A percentile compares a stretch with the other conserved stretches of the same genome.
Conservation (phyloP, 768 basidiomycete species). For the Amanita subjunquillea region DNA sequence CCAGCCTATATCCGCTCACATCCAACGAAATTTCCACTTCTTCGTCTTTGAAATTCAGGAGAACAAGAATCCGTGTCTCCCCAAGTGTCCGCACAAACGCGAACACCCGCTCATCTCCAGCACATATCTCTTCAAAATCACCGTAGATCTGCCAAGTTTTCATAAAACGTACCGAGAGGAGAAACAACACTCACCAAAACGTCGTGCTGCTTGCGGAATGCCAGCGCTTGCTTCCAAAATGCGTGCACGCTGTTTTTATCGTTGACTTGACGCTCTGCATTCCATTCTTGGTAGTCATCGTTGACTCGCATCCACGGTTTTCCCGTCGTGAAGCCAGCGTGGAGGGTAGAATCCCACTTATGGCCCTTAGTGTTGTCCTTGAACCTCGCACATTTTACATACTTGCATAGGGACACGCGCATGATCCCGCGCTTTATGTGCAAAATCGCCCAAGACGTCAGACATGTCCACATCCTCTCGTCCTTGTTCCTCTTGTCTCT, state of each 20-base stretch:
- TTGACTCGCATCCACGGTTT: slow-evolving; percentile 71
- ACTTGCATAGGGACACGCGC: slow-evolving; percentile 63
- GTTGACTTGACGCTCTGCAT: slow-evolving; percentile 34
- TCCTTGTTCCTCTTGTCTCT: slow-evolving; percentile 23
- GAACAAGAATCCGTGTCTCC: slow-evolving; percentile 24
- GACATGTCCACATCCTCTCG: slow-evolving; percentile 44
- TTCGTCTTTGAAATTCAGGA: slow-evolving; percentile 36
- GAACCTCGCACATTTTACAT: slow-evolving; percentile 3
- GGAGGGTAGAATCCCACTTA: slow-evolving; percentile 44
- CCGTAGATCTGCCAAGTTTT: slow-evolving; percentile 41
- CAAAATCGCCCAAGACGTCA: slow-evolving; percentile 46
- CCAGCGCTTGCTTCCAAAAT: slow-evolving; percentile 53
- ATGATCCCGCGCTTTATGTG: slow-evolving; percentile 62
- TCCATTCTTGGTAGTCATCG: slow-evolving; percentile 55
- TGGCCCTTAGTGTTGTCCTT: not conserved
- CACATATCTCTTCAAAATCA: slow-evolving; percentile 39
- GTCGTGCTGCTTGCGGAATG: slow-evolving; percentile 39
- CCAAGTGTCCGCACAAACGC: slow-evolving; percentile 38
- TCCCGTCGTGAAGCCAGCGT: slow-evolving; percentile 58
- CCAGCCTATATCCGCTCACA: slow-evolving; percentile 10
- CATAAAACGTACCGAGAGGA: not conserved
- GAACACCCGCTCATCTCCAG: slow-evolving; percentile 38
- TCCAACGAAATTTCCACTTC: slow-evolving; percentile 14
- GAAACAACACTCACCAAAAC: slow-evolving; percentile 33
- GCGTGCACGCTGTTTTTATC: slow-evolving; percentile 43